phyloP scores from a whole-genome alignment of 352 stramenopile species.

The Phytopythium mirpurense region DNA sequence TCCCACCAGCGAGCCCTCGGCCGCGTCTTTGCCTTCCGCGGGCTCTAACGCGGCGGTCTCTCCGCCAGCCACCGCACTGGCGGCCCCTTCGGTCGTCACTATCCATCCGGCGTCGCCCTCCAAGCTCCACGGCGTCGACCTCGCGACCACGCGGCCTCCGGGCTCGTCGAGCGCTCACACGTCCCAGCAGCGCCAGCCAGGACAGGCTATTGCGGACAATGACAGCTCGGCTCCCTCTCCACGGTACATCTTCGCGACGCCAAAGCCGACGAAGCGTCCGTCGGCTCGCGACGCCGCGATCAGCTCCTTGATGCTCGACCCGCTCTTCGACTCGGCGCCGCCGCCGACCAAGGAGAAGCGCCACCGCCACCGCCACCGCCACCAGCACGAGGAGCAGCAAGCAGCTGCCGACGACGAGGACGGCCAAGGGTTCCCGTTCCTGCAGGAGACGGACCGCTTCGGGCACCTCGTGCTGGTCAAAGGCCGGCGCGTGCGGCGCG shows the following conservation, averaged over 20 bases:
- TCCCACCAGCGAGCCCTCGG: neutral
- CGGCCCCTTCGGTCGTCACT: constrained; percentile 10
- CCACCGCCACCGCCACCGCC: constrained; percentile 1
- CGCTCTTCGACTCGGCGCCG: constrained; percentile 40
- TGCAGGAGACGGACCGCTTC: constrained; percentile 36
- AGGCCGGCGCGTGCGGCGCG: constrained; percentile 21
- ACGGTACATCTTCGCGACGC: constrained; percentile 44
- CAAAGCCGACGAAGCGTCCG: constrained; percentile 23
- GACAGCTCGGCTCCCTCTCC: constrained; percentile 7
- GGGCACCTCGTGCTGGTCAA: constrained; percentile 50
- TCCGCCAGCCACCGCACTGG: neutral
- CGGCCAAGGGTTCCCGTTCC: constrained; percentile 15
- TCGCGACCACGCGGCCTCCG: constrained; percentile 27
- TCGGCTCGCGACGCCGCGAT: constrained; percentile 12
- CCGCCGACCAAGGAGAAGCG: neutral
- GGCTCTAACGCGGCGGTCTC: neutral
- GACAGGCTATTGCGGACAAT: too few species aligned
- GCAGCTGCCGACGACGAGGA: constrained; percentile 3
- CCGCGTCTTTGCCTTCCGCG: neutral
- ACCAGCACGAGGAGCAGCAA: constrained; percentile 10
- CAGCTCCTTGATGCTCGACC: constrained; percentile 56
- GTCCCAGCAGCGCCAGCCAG: too few species aligned
- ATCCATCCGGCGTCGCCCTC: constrained; percentile 15
- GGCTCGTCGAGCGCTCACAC: neutral
- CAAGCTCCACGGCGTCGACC: constrained; percentile 22